Evolutionary conservation across 177 flowering plant genomes (phyloP), one percentile per base, ranked within the genome.

Genomic region (Vitis hybrid): DNA sequence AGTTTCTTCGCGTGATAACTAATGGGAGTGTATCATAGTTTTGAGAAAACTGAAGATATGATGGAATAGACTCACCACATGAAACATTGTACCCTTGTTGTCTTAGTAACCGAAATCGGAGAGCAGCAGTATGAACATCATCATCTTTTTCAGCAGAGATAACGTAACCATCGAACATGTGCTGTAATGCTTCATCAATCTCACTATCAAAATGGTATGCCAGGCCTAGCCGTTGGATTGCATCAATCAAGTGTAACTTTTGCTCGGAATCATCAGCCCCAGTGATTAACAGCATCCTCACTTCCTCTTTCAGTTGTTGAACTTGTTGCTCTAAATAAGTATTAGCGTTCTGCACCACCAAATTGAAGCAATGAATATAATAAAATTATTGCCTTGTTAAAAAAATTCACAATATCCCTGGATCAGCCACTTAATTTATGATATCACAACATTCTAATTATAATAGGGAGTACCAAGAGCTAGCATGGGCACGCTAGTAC

Each of bases 151-250:
- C 59, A 30, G 52, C 64, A 1, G 15, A 59, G 14, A 21, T 30
- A 6, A 16, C n/a, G 51, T 56, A 13, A 32, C 46, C 50, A 16
- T 52, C 48, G 54, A 51, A 66, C 5, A 80, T 49, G 46, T 60
- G 65, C 16, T 32, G 51, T 7, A 82, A 12, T 6, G 55, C 40
- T 6, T 70, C 72, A 50, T 77, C 76, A 7, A 82, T 80, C 56
- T 78, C 75, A 8, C 57, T 52, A 15, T 75, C 64, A 12, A 78
- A 78, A 32, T 70, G 79, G 51, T 78, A 78, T 0, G 72, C 64
- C 16, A 81, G 52, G 0, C 86, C 85, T 7, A 83, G 66, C 2
- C 82, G 75, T 69, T 83, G 80, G 13, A 83, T 51, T 1, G 71
- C 62, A 67, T 82, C 80, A 52, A 85, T 64, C 57, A 76, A 48